Conservation (phyloP, 2,329 filamentous ascomycete species). For the Harringtonia lauricola region DNA sequence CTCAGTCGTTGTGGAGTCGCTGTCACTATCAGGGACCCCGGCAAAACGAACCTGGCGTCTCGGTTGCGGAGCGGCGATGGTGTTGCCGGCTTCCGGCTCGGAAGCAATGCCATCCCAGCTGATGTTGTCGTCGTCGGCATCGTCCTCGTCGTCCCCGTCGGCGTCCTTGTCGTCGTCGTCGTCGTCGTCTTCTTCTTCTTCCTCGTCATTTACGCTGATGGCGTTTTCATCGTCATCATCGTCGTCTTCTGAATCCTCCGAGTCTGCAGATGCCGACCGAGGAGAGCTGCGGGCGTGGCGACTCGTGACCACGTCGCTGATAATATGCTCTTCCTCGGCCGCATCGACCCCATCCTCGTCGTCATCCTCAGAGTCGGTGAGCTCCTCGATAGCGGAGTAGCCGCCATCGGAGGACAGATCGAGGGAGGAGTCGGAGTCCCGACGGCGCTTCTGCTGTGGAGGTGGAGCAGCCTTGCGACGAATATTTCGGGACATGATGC, state of each 20-base stretch:
- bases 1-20: slow-evolving; percentile 44
- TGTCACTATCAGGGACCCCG: slow-evolving; percentile 55
- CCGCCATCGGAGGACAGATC: slow-evolving; percentile 56
- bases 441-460: slow-evolving; percentile 34
- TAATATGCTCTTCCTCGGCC: slow-evolving; percentile 67
- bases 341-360: slow-evolving; percentile 69
- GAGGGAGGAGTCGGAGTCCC: slow-evolving; percentile 41
- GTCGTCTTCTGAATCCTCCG: slow-evolving; percentile 15
- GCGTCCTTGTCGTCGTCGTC: slow-evolving; percentile 26
- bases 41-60: slow-evolving; percentile 67
- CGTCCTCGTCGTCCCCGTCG: slow-evolving; percentile 27
- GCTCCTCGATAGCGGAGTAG: slow-evolving; percentile 68
- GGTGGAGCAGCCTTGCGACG: slow-evolving; percentile 31
- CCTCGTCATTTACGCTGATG: slow-evolving; percentile 26
- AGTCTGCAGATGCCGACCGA: slow-evolving; percentile 32
- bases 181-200: slow-evolving; percentile 26
- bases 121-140: slow-evolving; percentile 22
- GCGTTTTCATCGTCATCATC: slow-evolving; percentile 26
- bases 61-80: slow-evolving; percentile 15
- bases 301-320: slow-evolving; percentile 31
- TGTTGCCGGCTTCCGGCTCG: slow-evolving; percentile 21
- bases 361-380: slow-evolving; percentile 66
- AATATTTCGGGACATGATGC: slow-evolving; percentile 41
- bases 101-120: slow-evolving; percentile 32
- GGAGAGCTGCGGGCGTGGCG: slow-evolving; percentile 28